phyloP scores from a whole-genome alignment of 1,139 yeast genomes.

The Sugiyamaella novakii region DNA sequence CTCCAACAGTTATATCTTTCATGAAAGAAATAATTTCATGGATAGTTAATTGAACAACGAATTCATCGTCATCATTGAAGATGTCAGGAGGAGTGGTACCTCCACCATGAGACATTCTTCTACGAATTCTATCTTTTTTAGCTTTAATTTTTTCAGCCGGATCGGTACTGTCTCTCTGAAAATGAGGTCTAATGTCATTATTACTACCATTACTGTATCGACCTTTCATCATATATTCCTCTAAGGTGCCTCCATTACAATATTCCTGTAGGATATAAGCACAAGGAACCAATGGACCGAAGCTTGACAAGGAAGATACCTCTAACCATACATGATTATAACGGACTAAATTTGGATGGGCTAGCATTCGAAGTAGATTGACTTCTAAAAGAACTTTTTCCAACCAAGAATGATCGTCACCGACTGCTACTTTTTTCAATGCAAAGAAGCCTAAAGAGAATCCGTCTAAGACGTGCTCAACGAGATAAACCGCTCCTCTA shows the following conservation, averaged over 20 bases:
- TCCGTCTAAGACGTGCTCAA: conserved; percentile 73
- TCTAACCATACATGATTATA: conserved; percentile 95
- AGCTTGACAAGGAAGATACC: conserved; percentile 59
- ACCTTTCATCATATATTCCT: conserved; percentile 51
- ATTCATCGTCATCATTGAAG: conserved; percentile 12
- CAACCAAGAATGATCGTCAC: conserved; percentile 68
- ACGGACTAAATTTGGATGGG: conserved; percentile 67
- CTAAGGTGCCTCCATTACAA: conserved; percentile 86
- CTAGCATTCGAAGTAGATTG: conserved; percentile 55
- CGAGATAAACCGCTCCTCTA: conserved; percentile 80
- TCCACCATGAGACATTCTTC: conserved; percentile 17
- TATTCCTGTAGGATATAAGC: conserved; percentile 83
- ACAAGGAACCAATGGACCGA: conserved; percentile 70
- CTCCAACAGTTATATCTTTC: conserved; percentile 68
- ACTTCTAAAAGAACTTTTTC: conserved; percentile 77
- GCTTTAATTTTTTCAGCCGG: conserved; percentile 4
- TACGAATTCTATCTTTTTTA: conserved; percentile 25
- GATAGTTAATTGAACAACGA: conserved; percentile 42
- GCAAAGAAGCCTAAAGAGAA: conserved; percentile 79
- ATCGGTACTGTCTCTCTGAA: conserved; percentile 13
- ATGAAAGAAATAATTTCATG: conserved; percentile 65
- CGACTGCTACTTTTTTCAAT: conserved; percentile 79
- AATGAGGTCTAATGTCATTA: conserved; percentile 9
- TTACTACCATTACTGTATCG: conserved; percentile 10
- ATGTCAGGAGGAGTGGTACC: background rate